Evolutionary conservation across 768 basidiomycete genomes (phyloP).

Genomic region (Stropharia rugosoannulata): DNA sequence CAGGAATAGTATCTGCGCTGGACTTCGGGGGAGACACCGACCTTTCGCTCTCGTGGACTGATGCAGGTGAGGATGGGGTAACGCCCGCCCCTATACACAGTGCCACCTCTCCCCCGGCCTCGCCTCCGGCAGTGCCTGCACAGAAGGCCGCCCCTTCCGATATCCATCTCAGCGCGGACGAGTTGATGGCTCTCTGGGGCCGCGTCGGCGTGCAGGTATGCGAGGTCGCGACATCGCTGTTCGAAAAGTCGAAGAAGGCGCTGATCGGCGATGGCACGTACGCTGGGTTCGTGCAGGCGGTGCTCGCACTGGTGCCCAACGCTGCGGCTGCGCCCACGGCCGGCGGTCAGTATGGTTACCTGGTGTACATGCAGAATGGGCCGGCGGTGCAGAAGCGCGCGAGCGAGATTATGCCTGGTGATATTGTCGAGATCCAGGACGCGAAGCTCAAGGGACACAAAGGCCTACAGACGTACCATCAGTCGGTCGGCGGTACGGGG

Average conservation of each 20-base stretch:
- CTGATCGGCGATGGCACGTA: constrained; percentile 87
- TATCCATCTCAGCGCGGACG: constrained; percentile 51
- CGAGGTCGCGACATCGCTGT: constrained; percentile 64
- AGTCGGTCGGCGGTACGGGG: constrained; percentile 42
- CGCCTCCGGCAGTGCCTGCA: constrained; percentile 23
- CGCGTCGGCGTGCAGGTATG: constrained; percentile 75
- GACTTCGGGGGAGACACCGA: constrained; percentile 49
- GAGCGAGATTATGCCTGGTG: constrained; percentile 86
- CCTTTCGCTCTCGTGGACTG: constrained; percentile 65
- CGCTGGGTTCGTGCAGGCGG: constrained; percentile 71
- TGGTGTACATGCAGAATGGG: constrained; percentile 73
- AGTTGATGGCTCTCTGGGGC: constrained; percentile 68
- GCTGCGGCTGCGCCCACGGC: constrained; percentile 39
- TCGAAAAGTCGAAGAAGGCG: constrained; percentile 73
- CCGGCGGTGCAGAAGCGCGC: constrained; percentile 64
- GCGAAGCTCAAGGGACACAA: constrained; percentile 80
- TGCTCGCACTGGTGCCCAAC: constrained; percentile 64
- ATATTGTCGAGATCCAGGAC: constrained; percentile 73
- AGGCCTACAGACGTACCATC: constrained; percentile 72
- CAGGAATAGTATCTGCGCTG: constrained; percentile 39
- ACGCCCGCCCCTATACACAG: constrained; percentile 12
- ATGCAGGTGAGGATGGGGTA: constrained; percentile 36
- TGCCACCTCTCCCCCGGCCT: not conserved
- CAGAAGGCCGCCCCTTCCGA: constrained; percentile 23
- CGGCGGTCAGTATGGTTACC: constrained; percentile 61